These are phyloP conservation scores for Daldinia loculata DNA, from an alignment of 495 filamentous ascomycete genomes.

Conservation along the genomic window DNA sequence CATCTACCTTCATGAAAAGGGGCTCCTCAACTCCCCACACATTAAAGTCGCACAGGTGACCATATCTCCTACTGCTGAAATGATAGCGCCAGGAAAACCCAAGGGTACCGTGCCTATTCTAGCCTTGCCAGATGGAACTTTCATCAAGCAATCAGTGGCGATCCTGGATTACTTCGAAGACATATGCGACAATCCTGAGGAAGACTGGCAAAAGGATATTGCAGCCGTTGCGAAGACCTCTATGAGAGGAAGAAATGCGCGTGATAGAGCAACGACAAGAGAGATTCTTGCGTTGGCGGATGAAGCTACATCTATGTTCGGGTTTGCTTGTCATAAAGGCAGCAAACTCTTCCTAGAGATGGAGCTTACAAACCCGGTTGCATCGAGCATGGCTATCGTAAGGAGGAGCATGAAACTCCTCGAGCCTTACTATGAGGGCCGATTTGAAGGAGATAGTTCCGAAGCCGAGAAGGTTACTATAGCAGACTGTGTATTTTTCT, in stretches of 20 bases:
- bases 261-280: slow-evolving; percentile 12
- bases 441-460: slow-evolving; percentile 1
- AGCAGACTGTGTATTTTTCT: slow-evolving; percentile 25
- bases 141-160: slow-evolving; percentile 34
- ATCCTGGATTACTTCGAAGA: slow-evolving; percentile 44
- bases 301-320: slow-evolving; percentile 7
- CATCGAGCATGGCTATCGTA: slow-evolving; percentile 2
- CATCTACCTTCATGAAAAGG: slow-evolving; percentile 41
- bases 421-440: slow-evolving; percentile 21
- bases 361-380: neutral
- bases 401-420: slow-evolving; percentile 21
- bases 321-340: slow-evolving; percentile 18
- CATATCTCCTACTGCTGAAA: neutral
- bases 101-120: slow-evolving; percentile 8
- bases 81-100: neutral
- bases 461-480: slow-evolving; percentile 14
- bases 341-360: slow-evolving; percentile 12
- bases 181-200: slow-evolving; percentile 24
- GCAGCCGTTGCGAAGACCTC: slow-evolving; percentile 7
- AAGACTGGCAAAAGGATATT: slow-evolving; percentile 23
- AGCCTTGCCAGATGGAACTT: slow-evolving; percentile 29
- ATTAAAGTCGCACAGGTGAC: slow-evolving; percentile 7
- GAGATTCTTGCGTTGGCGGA: slow-evolving; percentile 23
- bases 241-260: slow-evolving; percentile 25
- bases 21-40: slow-evolving; percentile 16